Conservation (phyloP, 169 alveolate genomes). For the Sarcocystis neurona region DNA sequence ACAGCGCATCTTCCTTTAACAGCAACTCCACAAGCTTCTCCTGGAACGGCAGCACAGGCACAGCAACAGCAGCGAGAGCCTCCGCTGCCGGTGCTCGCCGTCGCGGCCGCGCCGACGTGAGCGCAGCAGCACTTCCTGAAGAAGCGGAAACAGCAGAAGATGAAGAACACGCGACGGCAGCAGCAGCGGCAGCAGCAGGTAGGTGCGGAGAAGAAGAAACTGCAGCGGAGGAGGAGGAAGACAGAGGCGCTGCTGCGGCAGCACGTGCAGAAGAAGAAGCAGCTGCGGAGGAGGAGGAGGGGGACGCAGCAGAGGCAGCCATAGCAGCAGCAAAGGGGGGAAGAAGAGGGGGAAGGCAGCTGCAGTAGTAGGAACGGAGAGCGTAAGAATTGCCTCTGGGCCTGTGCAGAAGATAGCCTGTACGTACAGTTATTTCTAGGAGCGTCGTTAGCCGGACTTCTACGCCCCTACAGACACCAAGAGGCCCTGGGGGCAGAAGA, state of each 20-base stretch:
- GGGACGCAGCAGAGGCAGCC: too few relatives aligned
- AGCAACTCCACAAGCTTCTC: neutral
- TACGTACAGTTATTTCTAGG: too few relatives aligned
- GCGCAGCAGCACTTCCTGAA: neutral
- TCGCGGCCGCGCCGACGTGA: too few relatives aligned
- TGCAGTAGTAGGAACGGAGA: neutral
- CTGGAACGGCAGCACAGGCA: conserved; percentile 21
- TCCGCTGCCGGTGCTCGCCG: neutral
- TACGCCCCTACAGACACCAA: too few relatives aligned
- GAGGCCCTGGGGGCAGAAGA: too few relatives aligned
- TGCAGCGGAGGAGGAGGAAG: neutral
- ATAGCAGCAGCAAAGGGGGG: neutral
- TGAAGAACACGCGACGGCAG: neutral
- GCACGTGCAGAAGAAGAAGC: neutral
- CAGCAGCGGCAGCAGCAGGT: neutral
- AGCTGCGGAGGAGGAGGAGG: neutral
- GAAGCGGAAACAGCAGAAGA: neutral
- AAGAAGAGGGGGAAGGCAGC: neutral
- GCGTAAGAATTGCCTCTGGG: neutral
- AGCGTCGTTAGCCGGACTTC: too few relatives aligned
- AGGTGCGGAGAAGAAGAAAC: neutral
- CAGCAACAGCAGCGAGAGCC: neutral
- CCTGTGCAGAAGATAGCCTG: too few relatives aligned
- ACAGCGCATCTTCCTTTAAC: conserved; percentile 10
- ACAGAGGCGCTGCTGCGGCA: neutral